Conservation (phyloP, 139 green algal genomes). For the Chlamydomonas incerta region DNA sequence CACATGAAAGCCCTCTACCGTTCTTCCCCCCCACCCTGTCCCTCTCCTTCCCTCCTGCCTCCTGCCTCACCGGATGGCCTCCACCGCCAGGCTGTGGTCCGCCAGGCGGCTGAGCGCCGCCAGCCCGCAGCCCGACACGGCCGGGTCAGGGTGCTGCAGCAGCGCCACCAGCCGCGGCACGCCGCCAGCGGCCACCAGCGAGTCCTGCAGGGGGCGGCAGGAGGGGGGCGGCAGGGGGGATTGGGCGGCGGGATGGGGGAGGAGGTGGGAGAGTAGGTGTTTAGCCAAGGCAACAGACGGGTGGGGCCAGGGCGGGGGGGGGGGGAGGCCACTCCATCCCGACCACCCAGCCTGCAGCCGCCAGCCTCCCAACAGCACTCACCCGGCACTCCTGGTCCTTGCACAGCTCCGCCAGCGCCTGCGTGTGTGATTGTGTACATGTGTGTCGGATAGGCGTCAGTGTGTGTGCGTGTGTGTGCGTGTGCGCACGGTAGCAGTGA, state of each 20-base stretch:
- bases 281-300: too few species aligned
- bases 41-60: not conserved
- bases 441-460: too few species aligned
- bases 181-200: slow-evolving; percentile 42
- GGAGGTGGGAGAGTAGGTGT: too few species aligned
- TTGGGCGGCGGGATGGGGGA: too few species aligned
- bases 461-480: too few species aligned
- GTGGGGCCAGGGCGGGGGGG: not conserved
- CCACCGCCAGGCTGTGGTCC: slow-evolving; percentile 25
- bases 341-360: too few species aligned
- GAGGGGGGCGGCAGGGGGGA: not conserved
- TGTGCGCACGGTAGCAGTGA: too few species aligned
- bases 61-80: slow-evolving; percentile 45
- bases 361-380: too few species aligned
- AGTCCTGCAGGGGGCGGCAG: slow-evolving; percentile 1
- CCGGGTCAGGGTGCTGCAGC: slow-evolving; percentile 32
- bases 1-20: too few species aligned
- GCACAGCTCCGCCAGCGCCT: slow-evolving; percentile 40
- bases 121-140: not conserved
- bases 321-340: too few species aligned
- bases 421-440: too few species aligned
- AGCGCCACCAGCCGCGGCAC: slow-evolving; percentile 48
- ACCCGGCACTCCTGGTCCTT: slow-evolving; percentile 34
- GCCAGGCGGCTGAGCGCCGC: slow-evolving; percentile 38
- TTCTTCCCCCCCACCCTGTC: too few species aligned